These are phyloP conservation scores for Apium graveolens DNA, from an alignment of 129 eudicot species.

Conservation along the genomic window DNA sequence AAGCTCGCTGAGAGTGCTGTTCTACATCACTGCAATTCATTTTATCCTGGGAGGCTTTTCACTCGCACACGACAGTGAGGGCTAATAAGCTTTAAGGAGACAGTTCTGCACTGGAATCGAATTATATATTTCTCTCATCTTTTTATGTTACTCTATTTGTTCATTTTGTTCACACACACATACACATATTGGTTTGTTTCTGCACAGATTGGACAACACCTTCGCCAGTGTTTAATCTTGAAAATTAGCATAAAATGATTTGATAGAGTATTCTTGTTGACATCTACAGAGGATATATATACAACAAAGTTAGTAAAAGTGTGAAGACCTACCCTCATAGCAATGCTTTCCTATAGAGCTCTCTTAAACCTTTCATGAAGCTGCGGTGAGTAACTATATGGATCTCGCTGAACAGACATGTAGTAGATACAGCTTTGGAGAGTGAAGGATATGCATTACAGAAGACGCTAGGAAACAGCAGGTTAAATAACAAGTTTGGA, in stretches of 20 bases:
- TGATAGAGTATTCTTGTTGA: not conserved
- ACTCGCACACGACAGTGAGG: too few species aligned
- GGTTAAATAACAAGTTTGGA: not conserved
- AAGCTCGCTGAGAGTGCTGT: too few species aligned
- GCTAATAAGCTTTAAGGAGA: too few species aligned
- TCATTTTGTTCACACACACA: too few species aligned
- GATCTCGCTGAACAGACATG: constrained; percentile 41
- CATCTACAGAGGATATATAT: not conserved
- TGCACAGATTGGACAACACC: too few species aligned
- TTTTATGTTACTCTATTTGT: too few species aligned
- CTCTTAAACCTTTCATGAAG: constrained; percentile 30
- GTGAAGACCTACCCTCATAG: constrained; percentile 25
- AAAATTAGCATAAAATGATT: not conserved
- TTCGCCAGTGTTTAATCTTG: not conserved
- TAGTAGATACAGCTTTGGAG: constrained; percentile 43
- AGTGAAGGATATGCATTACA: constrained; percentile 28
- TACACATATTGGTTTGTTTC: too few species aligned
- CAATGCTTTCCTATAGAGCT: constrained; percentile 41
- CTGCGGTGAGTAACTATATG: constrained; percentile 26
- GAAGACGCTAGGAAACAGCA: not conserved
- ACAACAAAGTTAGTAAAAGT: not conserved
- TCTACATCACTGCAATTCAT: too few species aligned
- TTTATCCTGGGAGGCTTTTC: too few species aligned
- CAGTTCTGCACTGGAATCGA: too few species aligned
- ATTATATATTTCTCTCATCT: too few species aligned